Percentiles rank a stretch among this genome's conserved stretches.
Evolutionary conservation across 352 stramenopile species (phyloP).

Genomic region (Pythium brachiatum): DNA sequence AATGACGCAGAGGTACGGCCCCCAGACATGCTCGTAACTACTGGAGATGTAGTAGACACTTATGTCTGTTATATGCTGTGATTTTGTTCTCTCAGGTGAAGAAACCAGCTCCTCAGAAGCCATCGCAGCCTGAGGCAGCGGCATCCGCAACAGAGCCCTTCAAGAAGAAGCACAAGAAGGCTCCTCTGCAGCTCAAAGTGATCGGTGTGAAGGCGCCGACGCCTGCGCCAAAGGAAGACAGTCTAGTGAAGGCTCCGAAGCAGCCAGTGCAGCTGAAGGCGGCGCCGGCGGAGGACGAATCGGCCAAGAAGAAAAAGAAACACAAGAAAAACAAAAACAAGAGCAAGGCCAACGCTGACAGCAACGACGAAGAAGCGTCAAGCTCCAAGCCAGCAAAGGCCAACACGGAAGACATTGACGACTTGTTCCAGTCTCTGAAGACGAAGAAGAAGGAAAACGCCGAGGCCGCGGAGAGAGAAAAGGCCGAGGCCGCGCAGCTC

Average conservation of each 20-base stretch:
- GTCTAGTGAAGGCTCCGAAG: neutral
- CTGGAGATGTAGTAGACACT: neutral
- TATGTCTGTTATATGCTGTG: neutral
- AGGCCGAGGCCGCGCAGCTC: slow-evolving; percentile 44
- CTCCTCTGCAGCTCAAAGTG: slow-evolving; percentile 29
- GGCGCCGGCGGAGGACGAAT: neutral
- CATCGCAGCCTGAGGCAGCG: neutral
- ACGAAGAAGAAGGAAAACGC: slow-evolving; percentile 69
- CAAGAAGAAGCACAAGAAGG: slow-evolving; percentile 31
- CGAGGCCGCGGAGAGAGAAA: slow-evolving; percentile 53
- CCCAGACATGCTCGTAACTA: neutral
- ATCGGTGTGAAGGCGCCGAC: slow-evolving; percentile 29
- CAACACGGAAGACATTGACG: slow-evolving; percentile 60
- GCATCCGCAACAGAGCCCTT: neutral
- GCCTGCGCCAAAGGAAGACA: slow-evolving; percentile 24
- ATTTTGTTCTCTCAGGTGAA: neutral
- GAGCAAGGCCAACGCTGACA: slow-evolving; percentile 5
- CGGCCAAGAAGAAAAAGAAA: slow-evolving; percentile 26
- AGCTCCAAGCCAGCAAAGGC: slow-evolving; percentile 20
- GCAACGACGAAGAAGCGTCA: neutral
- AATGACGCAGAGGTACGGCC: slow-evolving; percentile 12
- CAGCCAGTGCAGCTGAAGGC: neutral
- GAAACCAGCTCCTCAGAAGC: slow-evolving; percentile 8
- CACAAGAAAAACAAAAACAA: slow-evolving; percentile 66
- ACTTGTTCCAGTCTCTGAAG: slow-evolving; percentile 75